A percentile compares a stretch with the other conserved stretches of the same genome.
Conservation (phyloP, 164 flowering plant genomes). For the Nelumbo lutea region DNA sequence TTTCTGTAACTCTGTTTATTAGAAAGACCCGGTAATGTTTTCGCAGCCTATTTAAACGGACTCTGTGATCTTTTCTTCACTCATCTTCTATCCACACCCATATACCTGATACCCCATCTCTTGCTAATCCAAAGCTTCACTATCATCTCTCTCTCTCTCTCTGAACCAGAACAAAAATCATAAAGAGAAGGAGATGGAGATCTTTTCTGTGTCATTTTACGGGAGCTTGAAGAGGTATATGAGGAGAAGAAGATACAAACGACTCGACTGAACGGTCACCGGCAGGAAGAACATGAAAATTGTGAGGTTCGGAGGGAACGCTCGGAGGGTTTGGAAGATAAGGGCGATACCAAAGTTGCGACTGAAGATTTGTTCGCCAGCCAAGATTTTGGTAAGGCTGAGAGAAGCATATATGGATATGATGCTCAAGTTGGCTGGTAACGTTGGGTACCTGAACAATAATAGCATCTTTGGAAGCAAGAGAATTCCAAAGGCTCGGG, state of each 20-base stretch:
- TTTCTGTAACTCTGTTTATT: too few relatives aligned
- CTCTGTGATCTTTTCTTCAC: not conserved
- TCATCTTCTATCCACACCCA: not conserved
- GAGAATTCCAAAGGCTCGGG: slow-evolving; percentile 22
- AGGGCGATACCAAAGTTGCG: not conserved
- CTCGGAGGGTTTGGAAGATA: not conserved
- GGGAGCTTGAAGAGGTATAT: not conserved
- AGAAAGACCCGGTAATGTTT: too few relatives aligned
- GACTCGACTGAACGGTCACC: not conserved
- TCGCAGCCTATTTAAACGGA: not conserved
- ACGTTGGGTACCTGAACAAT: not conserved
- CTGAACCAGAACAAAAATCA: not conserved
- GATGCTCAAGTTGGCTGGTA: not conserved
- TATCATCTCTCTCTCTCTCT: not conserved
- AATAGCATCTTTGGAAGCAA: slow-evolving; percentile 3
- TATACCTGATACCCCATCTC: not conserved
- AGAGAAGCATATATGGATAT: not conserved
- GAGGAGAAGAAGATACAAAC: not conserved
- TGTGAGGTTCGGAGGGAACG: not conserved
- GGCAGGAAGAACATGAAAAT: not conserved
- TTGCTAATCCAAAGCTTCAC: not conserved
- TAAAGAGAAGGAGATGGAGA: not conserved
- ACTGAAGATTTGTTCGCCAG: not conserved
- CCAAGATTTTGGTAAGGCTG: not conserved
- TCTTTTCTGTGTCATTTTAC: not conserved